These are phyloP conservation scores for Evernia prunastri DNA, from an alignment of 495 filamentous ascomycete species.

Conservation along the genomic window DNA sequence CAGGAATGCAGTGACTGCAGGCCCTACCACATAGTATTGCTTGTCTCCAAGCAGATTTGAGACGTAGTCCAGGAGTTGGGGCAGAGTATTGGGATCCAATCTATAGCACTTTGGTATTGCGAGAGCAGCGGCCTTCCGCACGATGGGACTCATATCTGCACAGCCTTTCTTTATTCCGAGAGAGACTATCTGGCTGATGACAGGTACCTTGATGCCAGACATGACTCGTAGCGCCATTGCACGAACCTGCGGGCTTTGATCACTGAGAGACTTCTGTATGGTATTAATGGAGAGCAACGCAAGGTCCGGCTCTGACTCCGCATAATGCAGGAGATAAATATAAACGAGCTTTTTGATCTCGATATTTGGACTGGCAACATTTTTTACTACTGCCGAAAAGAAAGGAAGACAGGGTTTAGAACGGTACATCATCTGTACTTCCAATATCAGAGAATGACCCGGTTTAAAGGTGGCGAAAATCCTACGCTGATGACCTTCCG, in stretches of 20 bases:
- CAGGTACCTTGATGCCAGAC: slow-evolving; percentile 91
- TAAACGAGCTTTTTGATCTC: slow-evolving; percentile 97
- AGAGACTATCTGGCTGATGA: slow-evolving; percentile 98
- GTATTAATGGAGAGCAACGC: slow-evolving; percentile 95
- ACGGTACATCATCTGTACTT: slow-evolving; percentile 80
- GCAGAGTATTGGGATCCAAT: slow-evolving; percentile 79
- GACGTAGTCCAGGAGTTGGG: slow-evolving; percentile 76
- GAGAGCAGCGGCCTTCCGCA: slow-evolving; percentile 85
- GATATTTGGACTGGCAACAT: slow-evolving; percentile 81
- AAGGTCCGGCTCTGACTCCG: slow-evolving; percentile 89
- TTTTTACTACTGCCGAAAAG: slow-evolving; percentile 95
- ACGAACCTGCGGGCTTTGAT: slow-evolving; percentile 80
- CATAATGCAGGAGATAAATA: slow-evolving; percentile 93
- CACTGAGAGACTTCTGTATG: slow-evolving; percentile 93
- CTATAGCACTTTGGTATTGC: slow-evolving; percentile 97
- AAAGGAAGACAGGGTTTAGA: slow-evolving; percentile 73
- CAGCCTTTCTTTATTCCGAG: slow-evolving; percentile 87
- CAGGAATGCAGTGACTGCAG: slow-evolving; percentile 81
- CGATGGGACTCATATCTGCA: slow-evolving; percentile 89
- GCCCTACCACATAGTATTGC: slow-evolving; percentile 91
- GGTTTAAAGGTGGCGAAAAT: slow-evolving; percentile 13
- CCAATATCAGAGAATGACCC: slow-evolving; percentile 23
- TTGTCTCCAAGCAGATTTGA: slow-evolving; percentile 72
- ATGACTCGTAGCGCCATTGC: slow-evolving; percentile 89
- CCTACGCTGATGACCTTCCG: slow-evolving; percentile 82